Conservation (phyloP, 805 yeast genomes). For the Pichia ethanolica region DNA sequence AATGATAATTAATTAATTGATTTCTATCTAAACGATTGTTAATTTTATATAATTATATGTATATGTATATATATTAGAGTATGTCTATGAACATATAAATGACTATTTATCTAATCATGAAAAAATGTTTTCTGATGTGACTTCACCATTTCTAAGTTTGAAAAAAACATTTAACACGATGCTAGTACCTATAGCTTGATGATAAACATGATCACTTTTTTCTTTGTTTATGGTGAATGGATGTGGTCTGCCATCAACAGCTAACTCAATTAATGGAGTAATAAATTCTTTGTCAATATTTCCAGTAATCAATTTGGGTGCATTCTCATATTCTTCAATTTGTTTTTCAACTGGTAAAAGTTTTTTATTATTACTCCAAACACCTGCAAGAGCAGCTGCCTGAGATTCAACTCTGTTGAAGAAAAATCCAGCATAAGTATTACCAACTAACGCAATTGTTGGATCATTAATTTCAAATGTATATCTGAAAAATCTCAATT, state of each 20-base stretch:
- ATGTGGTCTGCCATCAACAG: slow-evolving; percentile 4
- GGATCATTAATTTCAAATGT: slow-evolving; percentile 37
- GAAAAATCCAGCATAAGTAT: slow-evolving; percentile 34
- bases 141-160: slow-evolving; percentile 3
- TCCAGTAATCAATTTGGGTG: neutral
- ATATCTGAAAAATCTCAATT: slow-evolving; percentile 18
- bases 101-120: no score
- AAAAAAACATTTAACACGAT: slow-evolving; percentile 1
- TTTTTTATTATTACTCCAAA: slow-evolving; percentile 37
- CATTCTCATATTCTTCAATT: neutral
- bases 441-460: slow-evolving; percentile 36
- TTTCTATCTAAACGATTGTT: no score
- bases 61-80: neutral
- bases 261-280: neutral
- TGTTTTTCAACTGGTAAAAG: slow-evolving; percentile 28
- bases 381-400: slow-evolving; percentile 47
- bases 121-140: neutral
- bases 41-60: no score
- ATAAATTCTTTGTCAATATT: slow-evolving; percentile 3
- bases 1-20: neutral
- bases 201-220: slow-evolving; percentile 4
- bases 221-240: slow-evolving; percentile 1
- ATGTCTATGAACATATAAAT: no score
- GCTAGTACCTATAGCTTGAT: slow-evolving; percentile 1
- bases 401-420: slow-evolving; percentile 43